These are phyloP conservation scores for Cystofilobasidium bisporidii DNA, from an alignment of 768 basidiomycete genomes.

Conservation along the genomic window DNA sequence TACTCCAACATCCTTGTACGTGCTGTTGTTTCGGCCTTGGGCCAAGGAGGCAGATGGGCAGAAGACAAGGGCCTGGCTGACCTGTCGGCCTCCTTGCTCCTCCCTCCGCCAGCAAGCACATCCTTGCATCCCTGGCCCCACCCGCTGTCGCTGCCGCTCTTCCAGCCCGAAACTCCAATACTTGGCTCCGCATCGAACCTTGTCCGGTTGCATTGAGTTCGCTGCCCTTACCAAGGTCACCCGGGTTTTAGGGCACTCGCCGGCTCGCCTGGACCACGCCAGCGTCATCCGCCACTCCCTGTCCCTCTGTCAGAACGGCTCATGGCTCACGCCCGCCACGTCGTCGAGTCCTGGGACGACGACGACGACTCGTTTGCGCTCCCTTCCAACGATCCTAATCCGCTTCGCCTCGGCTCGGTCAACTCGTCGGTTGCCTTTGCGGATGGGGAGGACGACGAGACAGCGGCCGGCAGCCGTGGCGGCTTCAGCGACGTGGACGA, in stretches of 20 bases:
- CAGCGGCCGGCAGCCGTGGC: no score
- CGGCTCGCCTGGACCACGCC: no score
- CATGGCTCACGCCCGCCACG: not conserved
- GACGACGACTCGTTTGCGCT: slow-evolving; percentile 14
- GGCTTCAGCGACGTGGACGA: not conserved
- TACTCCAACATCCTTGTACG: no score
- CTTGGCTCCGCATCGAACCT: no score
- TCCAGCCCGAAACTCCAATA: not conserved
- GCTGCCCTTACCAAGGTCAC: no score
- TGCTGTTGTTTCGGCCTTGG: no score
- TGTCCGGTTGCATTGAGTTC: no score
- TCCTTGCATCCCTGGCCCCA: not conserved
- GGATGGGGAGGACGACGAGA: not conserved
- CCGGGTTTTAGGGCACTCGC: no score
- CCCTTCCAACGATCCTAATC: slow-evolving; percentile 11
- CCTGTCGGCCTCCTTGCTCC: not conserved
- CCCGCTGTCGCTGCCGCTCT: not conserved
- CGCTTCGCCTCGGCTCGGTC: slow-evolving; percentile 15
- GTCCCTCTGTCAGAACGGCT: not conserved
- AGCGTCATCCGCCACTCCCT: not conserved
- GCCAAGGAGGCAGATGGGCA: not conserved
- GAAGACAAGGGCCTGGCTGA: not conserved
- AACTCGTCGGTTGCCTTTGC: slow-evolving; percentile 8
- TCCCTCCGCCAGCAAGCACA: not conserved
- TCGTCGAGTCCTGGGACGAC: slow-evolving; percentile 24